Evolutionary conservation across 140 eudicot genomes (phyloP).

Genomic region (Flaveria floridana): DNA sequence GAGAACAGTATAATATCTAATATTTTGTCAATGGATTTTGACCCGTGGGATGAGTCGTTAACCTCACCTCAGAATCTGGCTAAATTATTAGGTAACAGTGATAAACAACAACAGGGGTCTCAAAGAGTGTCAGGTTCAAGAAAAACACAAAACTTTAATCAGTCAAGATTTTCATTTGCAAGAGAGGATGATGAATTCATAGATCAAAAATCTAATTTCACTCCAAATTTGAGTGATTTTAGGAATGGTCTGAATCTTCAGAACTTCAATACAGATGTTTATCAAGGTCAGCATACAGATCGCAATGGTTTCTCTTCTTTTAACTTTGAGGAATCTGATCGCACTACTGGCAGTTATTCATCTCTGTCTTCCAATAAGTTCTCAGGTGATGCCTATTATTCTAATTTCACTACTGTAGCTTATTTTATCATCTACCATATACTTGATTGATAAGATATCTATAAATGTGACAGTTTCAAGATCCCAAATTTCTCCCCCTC

Average conservation of each 20-base stretch:
- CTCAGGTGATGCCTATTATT: constrained; percentile 46
- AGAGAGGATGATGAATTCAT: constrained; percentile 62
- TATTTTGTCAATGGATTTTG: constrained; percentile 78
- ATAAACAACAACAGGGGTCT: constrained; percentile 55
- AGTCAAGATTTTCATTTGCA: constrained; percentile 93
- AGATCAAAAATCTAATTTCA: constrained; percentile 42
- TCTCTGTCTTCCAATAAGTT: constrained; percentile 47
- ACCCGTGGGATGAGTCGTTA: constrained; percentile 83
- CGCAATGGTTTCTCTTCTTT: constrained; percentile 58
- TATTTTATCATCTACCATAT: neutral
- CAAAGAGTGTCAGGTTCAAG: constrained; percentile 48
- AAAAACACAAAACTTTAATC: constrained; percentile 60
- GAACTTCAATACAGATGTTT: constrained; percentile 38
- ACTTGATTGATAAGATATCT: neutral
- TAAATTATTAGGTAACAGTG: constrained; percentile 60
- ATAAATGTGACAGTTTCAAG: constrained; percentile 52
- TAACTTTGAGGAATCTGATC: constrained; percentile 50
- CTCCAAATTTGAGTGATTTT: constrained; percentile 35
- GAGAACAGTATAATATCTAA: constrained; percentile 89
- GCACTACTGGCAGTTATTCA: constrained; percentile 43
- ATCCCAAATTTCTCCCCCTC: constrained; percentile 86
- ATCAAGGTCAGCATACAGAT: constrained; percentile 39
- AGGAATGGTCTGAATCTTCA: constrained; percentile 33
- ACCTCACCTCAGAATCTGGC: constrained; percentile 77
- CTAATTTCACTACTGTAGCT: neutral